Percentiles rank a stretch among this genome's conserved stretches.
Evolutionary conservation across 441 rosid species (phyloP).

Genomic region (Aquilaria agallochum): DNA sequence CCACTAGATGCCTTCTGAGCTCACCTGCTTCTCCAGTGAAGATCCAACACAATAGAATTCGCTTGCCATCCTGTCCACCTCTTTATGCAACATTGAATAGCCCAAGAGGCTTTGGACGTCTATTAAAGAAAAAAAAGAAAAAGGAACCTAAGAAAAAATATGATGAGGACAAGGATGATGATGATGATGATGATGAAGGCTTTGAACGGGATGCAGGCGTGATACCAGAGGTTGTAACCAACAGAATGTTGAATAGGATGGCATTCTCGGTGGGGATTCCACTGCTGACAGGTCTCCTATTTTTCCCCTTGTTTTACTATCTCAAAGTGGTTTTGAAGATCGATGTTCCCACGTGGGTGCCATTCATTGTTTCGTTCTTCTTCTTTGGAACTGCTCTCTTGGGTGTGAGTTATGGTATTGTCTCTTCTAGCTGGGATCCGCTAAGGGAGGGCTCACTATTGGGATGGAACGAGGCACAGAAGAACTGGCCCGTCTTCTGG

Average conservation of each 20-base stretch:
- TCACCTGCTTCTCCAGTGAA: slow-evolving; percentile 21
- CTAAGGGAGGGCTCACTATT: slow-evolving; percentile 77
- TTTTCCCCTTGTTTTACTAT: slow-evolving; percentile 86
- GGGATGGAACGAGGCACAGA: slow-evolving; percentile 92
- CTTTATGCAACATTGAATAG: slow-evolving; percentile 51
- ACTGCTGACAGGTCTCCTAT: slow-evolving; percentile 57
- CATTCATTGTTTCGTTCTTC: slow-evolving; percentile 74
- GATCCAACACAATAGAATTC: slow-evolving; percentile 8
- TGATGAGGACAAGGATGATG: slow-evolving; percentile 25
- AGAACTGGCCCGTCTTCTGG: slow-evolving; percentile 96
- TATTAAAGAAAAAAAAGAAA: slow-evolving; percentile 45
- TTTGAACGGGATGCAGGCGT: slow-evolving; percentile 44
- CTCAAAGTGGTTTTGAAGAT: slow-evolving; percentile 74
- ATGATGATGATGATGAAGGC: slow-evolving; percentile 23
- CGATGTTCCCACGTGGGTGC: slow-evolving; percentile 86
- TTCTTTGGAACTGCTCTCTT: slow-evolving; percentile 78
- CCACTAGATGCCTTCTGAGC: slow-evolving; percentile 8
- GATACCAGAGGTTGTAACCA: slow-evolving; percentile 90
- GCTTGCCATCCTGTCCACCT: slow-evolving; percentile 24
- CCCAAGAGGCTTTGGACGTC: slow-evolving; percentile 72
- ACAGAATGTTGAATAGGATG: slow-evolving; percentile 86
- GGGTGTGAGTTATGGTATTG: slow-evolving; percentile 88
- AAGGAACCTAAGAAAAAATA: slow-evolving; percentile 19
- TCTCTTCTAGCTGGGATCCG: slow-evolving; percentile 95
- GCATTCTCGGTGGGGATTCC: slow-evolving; percentile 77